Conservation (phyloP, 2,329 filamentous ascomycete genomes). For the Ophiocordyceps camponoti-saundersi region DNA sequence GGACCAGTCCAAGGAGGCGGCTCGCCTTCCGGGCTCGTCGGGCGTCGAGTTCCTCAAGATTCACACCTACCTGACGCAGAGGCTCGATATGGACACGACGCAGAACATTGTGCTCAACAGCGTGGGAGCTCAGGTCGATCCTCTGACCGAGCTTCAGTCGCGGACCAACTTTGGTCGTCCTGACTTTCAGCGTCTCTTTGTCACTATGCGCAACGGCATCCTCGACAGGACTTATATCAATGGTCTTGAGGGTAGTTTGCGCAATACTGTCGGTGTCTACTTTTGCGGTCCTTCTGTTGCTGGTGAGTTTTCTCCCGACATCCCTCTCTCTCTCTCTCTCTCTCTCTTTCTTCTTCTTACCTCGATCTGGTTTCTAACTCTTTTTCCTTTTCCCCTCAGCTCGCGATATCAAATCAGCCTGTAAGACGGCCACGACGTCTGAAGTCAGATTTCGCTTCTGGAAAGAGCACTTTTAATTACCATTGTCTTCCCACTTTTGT, state of each 20-base stretch:
- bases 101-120: constrained; percentile 96
- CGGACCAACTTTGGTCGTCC: constrained; percentile 91
- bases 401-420: constrained; percentile 69
- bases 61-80: constrained; percentile 93
- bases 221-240: constrained; percentile 70
- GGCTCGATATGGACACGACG: constrained; percentile 76
- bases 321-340: not conserved
- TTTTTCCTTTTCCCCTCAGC: constrained; percentile 29
- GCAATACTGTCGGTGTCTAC: constrained; percentile 88
- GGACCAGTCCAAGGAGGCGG: constrained; percentile 58
- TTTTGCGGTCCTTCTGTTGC: constrained; percentile 79
- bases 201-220: constrained; percentile 76
- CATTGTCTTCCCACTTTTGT: not conserved
- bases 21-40: constrained; percentile 48
- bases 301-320: constrained; percentile 24
- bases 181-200: constrained; percentile 68
- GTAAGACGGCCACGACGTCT: constrained; percentile 51
- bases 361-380: not conserved
- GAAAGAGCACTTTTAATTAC: constrained; percentile 73
- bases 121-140: constrained; percentile 75
- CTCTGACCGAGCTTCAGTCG: constrained; percentile 76
- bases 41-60: constrained; percentile 84
- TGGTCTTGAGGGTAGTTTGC: constrained; percentile 58
- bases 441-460: constrained; percentile 94
- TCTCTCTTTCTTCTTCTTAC: not conserved